Evolutionary conservation across 345 rosid species (phyloP).

Genomic region (Syzygium grande): DNA sequence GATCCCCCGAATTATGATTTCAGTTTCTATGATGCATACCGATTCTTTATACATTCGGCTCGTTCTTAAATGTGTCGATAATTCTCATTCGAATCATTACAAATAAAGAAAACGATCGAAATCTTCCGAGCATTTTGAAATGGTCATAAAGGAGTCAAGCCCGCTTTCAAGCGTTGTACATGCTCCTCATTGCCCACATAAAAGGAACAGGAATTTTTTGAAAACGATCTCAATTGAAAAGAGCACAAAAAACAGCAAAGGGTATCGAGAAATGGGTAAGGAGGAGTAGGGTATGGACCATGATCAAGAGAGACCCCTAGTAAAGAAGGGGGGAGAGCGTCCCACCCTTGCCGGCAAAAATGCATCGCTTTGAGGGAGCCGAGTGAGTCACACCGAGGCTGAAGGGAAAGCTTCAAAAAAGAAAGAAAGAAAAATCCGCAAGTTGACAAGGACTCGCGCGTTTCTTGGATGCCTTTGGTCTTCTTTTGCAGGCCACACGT

Average conservation of each 20-base stretch:
- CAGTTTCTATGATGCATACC: fast-evolving
- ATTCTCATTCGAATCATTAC: neutral
- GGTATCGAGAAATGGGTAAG: neutral
- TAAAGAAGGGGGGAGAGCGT: neutral
- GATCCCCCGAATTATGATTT: neutral
- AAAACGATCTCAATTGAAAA: neutral
- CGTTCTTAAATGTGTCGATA: neutral
- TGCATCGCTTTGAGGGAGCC: neutral
- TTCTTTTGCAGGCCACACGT: neutral
- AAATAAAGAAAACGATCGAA: neutral
- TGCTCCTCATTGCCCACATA: neutral
- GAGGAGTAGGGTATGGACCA: neutral
- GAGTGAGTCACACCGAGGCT: neutral
- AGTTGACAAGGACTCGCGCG: neutral
- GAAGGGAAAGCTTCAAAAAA: neutral
- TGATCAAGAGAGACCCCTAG: neutral
- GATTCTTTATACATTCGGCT: neutral
- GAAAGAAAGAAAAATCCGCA: neutral
- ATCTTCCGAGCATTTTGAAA: neutral
- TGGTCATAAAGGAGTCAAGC: neutral
- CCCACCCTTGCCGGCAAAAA: neutral
- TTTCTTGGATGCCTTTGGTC: neutral
- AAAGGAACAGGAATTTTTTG: neutral
- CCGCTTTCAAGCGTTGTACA: neutral
- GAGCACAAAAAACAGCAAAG: neutral